These are phyloP conservation scores for Talaromyces atroroseus DNA, from an alignment of 2,329 filamentous ascomycete genomes.

Conservation along the genomic window DNA sequence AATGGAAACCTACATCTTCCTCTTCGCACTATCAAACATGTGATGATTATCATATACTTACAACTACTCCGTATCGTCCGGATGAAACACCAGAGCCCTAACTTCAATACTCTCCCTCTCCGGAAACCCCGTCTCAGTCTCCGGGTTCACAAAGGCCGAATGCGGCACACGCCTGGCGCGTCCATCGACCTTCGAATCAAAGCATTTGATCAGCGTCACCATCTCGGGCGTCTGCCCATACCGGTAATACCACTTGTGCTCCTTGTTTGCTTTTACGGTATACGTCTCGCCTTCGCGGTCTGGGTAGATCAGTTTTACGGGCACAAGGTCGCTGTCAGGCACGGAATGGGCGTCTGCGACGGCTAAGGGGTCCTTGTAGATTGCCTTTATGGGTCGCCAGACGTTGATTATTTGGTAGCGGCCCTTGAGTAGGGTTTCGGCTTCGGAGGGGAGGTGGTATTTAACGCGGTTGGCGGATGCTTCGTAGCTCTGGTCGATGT, in stretches of 20 bases:
- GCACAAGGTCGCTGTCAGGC: conserved; percentile 47
- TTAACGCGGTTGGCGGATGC: conserved; percentile 40
- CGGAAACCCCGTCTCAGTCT: conserved; percentile 32
- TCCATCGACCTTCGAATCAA: conserved; percentile 54
- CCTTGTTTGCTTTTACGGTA: conserved; percentile 36
- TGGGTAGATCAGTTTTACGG: conserved; percentile 48
- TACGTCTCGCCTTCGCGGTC: conserved; percentile 49
- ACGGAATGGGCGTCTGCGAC: conserved; percentile 50
- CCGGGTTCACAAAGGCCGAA: conserved; percentile 49
- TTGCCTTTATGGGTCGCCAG: conserved; percentile 47
- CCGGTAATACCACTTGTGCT: conserved; percentile 52
- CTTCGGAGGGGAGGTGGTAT: conserved; percentile 42
- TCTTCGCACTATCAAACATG: neutral
- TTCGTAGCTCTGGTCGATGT: conserved; percentile 47
- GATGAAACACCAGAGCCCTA: conserved; percentile 49
- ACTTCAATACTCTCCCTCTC: conserved; percentile 54
- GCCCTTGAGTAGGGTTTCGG: conserved; percentile 37
- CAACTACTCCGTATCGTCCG: conserved; percentile 28
- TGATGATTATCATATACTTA: neutral
- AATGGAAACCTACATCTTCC: too few species aligned
- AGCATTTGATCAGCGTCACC: conserved; percentile 57
- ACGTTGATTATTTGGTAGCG: conserved; percentile 49
- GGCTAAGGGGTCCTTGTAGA: conserved; percentile 51
- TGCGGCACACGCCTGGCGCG: conserved; percentile 52
- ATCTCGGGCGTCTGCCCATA: conserved; percentile 49